Conservation (phyloP, 1,284 basidiomycete species). For the Ceratobasidium theobromae region DNA sequence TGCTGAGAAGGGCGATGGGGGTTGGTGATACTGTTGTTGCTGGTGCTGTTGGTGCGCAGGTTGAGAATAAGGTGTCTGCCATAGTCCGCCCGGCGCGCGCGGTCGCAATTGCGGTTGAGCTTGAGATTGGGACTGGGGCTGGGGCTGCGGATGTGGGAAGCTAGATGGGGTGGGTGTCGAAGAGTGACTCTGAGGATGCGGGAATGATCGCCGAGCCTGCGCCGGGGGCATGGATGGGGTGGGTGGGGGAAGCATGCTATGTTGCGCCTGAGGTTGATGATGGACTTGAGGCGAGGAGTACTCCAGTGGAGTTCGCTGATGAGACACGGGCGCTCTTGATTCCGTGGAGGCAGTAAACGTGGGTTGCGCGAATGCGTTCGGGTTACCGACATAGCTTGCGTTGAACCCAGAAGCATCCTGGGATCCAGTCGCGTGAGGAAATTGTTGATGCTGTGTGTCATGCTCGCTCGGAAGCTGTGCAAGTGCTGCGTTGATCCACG, state of each 20-base stretch:
- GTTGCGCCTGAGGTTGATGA: background rate
- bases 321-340: slow-evolving; percentile 18
- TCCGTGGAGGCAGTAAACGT: slow-evolving; percentile 1
- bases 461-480: slow-evolving; percentile 29
- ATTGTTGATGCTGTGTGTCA: slow-evolving; percentile 9
- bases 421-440: background rate
- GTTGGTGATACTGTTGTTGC: slow-evolving; percentile 12
- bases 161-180: background rate
- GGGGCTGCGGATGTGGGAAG: slow-evolving; percentile 6
- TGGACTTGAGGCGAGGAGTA: background rate
- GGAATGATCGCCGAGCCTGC: slow-evolving; percentile 21
- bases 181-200: slow-evolving; percentile 2
- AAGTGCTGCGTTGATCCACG: slow-evolving; percentile 26
- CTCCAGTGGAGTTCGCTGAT: slow-evolving; percentile 7
- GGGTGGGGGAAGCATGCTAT: slow-evolving; percentile 5
- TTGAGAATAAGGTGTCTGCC: slow-evolving; percentile 27
- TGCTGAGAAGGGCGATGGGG: background rate
- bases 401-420: slow-evolving; percentile 3
- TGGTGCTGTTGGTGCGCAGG: slow-evolving; percentile 3
- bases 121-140: slow-evolving; percentile 1
- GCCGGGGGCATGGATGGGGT: background rate
- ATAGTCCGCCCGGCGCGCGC: slow-evolving; percentile 4
- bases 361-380: background rate
- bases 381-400: background rate
- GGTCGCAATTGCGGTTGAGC: slow-evolving; percentile 6